These are phyloP conservation scores for Petrea volubilis DNA, from an alignment of 257 asterid species.

Conservation along the genomic window DNA sequence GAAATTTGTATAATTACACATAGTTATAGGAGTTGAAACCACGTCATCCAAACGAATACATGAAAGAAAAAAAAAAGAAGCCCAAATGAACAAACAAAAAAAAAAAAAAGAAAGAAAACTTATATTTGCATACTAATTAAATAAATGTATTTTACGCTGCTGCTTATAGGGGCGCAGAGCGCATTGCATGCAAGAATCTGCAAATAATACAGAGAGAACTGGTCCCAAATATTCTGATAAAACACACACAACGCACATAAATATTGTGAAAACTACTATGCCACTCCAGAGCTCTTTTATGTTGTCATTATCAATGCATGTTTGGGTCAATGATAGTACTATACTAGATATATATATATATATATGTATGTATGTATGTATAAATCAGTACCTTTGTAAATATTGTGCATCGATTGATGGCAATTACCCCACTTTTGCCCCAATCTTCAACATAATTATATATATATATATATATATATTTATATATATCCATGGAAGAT, in stretches of 20 bases:
- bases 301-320: constrained; percentile 46
- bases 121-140: not conserved
- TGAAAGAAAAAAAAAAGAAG: too few relatives aligned
- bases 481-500: constrained; percentile 14
- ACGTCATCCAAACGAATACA: too few relatives aligned
- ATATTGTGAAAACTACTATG: constrained; percentile 34
- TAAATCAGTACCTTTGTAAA: constrained; percentile 36
- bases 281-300: constrained; percentile 29
- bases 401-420: constrained; percentile 49
- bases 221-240: constrained; percentile 47
- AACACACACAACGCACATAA: constrained; percentile 24
- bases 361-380: too few relatives aligned
- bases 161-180: constrained; percentile 40
- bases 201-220: constrained; percentile 24
- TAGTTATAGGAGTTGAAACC: too few relatives aligned
- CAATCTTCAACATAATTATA: too few relatives aligned
- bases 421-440: constrained; percentile 24
- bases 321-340: constrained; percentile 45
- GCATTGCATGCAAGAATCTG: constrained; percentile 41
- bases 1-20: too few relatives aligned
- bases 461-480: too few relatives aligned
- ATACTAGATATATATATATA: too few relatives aligned
- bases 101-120: not conserved
- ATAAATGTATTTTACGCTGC: constrained; percentile 22
- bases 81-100: too few relatives aligned